Conservation (phyloP, 1,284 basidiomycete species). For the Polyporus tsugae region DNA sequence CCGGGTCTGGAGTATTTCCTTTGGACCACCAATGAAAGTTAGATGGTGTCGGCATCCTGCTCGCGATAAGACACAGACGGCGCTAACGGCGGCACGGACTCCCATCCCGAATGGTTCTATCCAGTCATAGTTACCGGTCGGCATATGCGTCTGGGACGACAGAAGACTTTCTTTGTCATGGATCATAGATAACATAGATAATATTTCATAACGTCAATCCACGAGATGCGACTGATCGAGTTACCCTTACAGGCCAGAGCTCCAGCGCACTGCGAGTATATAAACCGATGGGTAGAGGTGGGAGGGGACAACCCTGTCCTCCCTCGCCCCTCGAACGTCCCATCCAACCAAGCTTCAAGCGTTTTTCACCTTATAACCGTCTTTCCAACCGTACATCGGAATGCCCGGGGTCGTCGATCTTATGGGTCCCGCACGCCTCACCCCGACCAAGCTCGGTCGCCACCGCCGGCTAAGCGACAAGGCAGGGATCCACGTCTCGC, state of each 20-base stretch:
- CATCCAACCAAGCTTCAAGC: background rate
- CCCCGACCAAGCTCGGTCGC: conserved; percentile 42
- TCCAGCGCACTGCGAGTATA: too few species aligned
- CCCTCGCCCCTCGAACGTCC: background rate
- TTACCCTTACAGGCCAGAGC: too few species aligned
- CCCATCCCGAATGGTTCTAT: too few species aligned
- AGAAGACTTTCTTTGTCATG: background rate
- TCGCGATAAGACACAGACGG: too few species aligned
- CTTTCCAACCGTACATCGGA: background rate
- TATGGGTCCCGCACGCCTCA: background rate
- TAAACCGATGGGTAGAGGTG: background rate
- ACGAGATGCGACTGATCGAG: too few species aligned
- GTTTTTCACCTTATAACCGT: background rate
- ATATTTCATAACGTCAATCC: background rate
- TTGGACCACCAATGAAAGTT: too few species aligned
- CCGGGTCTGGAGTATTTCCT: too few species aligned
- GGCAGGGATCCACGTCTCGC: conserved; percentile 50
- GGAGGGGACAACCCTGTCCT: background rate
- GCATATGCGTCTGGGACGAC: too few species aligned
- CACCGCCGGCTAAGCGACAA: conserved; percentile 53
- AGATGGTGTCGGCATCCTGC: too few species aligned
- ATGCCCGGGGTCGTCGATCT: conserved; percentile 4
- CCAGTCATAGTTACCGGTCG: too few species aligned
- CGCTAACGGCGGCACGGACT: too few species aligned
- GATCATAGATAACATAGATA: too few species aligned